phyloP scores from a whole-genome alignment of 768 basidiomycete species.

The Brasilioporus rufonigricans region DNA sequence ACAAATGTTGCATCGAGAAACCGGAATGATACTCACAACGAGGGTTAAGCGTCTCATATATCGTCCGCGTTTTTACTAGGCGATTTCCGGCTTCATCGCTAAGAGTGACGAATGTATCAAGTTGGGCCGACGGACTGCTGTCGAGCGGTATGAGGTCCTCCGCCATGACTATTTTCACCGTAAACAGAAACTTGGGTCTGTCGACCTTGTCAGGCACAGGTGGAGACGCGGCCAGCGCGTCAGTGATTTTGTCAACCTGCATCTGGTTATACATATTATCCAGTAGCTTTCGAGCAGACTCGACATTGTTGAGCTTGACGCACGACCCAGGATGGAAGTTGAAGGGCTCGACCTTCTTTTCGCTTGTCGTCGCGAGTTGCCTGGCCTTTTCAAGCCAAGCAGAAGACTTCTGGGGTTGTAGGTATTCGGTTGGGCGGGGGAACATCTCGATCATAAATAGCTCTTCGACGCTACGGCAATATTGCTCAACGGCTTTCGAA shows the following conservation, averaged over 20 bases:
- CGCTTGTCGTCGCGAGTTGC: conserved; percentile 69
- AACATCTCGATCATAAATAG: conserved; percentile 97
- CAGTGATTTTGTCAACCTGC: conserved; percentile 82
- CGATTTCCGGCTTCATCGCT: conserved; percentile 91
- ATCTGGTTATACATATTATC: conserved; percentile 94
- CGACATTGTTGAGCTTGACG: conserved; percentile 97
- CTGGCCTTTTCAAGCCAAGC: conserved; percentile 88
- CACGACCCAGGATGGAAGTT: conserved; percentile 93
- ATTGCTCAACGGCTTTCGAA: conserved; percentile 88
- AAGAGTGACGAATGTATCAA: conserved; percentile 92
- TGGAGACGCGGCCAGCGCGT: conserved; percentile 56
- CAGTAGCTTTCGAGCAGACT: conserved; percentile 83
- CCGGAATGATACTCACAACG: conserved; percentile 61
- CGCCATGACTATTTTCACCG: conserved; percentile 90
- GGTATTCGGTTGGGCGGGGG: conserved; percentile 72
- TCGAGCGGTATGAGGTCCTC: conserved; percentile 83
- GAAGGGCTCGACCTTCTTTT: conserved; percentile 93
- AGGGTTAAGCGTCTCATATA: conserved; percentile 88
- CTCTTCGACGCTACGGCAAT: conserved; percentile 82
- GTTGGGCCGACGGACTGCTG: conserved; percentile 68
- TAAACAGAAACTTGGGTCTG: conserved; percentile 76
- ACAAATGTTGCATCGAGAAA: conserved; percentile 2
- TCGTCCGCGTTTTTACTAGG: conserved; percentile 91
- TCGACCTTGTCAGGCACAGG: conserved; percentile 72
- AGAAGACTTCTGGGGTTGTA: conserved; percentile 82